Conservation (phyloP, 2,329 filamentous ascomycete species). For the Calonectria montana region DNA sequence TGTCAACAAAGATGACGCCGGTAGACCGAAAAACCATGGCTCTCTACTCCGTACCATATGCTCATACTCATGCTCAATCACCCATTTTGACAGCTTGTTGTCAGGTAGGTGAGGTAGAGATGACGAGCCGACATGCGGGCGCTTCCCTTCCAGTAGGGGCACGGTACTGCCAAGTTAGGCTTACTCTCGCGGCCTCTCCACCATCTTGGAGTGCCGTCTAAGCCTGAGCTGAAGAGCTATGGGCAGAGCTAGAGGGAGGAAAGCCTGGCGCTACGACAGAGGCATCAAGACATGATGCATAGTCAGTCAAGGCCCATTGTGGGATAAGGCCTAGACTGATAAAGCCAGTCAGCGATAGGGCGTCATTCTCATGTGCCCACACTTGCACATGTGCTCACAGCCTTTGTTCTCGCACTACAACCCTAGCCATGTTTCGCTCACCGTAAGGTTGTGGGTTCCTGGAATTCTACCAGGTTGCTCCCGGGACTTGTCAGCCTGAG, state of each 20-base stretch:
- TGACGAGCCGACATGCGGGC: background rate
- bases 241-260: constrained; percentile 7
- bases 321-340: background rate
- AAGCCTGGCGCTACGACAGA: constrained; percentile 15
- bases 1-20: background rate
- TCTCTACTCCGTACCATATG: background rate
- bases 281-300: background rate
- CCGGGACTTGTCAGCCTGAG: constrained; percentile 11
- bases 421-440: background rate
- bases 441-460: background rate
- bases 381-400: constrained; percentile 2
- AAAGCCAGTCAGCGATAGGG: constrained; percentile 6
- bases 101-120: background rate
- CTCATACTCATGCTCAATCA: background rate
- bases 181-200: constrained; percentile 5
- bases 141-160: background rate
- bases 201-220: constrained; percentile 4
- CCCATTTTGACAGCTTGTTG: background rate
- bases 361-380: background rate
- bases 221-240: constrained; percentile 20
- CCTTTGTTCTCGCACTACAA: background rate
- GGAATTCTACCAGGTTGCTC: constrained; percentile 6
- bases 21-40: background rate
- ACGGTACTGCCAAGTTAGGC: constrained; percentile 13
- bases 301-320: background rate